Conservation (phyloP, 352 stramenopile genomes). For the Phytopythium chamaehyphon region DNA sequence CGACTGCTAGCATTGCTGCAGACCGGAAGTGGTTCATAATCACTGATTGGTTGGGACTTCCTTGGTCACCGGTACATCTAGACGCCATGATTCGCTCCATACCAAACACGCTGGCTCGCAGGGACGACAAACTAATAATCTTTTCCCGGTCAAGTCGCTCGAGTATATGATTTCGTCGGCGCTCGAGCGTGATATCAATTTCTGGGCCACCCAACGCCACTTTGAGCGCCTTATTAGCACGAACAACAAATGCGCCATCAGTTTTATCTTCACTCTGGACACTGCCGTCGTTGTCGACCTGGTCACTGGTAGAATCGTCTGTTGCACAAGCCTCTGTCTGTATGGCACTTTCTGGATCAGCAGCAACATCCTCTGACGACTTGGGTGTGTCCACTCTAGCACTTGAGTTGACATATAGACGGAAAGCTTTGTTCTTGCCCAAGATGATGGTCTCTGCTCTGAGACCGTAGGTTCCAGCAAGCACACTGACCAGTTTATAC, state of each 20-base stretch:
- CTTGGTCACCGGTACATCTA: background rate
- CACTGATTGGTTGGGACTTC: background rate
- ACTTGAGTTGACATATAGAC: slow-evolving; percentile 45
- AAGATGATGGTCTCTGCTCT: slow-evolving; percentile 71
- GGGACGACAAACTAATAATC: slow-evolving; percentile 73
- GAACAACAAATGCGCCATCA: slow-evolving; percentile 26
- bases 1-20: slow-evolving; percentile 21
- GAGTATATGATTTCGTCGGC: slow-evolving; percentile 60
- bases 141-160: slow-evolving; percentile 57
- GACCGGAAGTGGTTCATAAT: slow-evolving; percentile 3
- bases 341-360: background rate
- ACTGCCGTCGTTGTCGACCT: background rate
- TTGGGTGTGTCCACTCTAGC: slow-evolving; percentile 1
- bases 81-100: slow-evolving; percentile 36
- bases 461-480: slow-evolving; percentile 68
- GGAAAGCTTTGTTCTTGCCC: slow-evolving; percentile 81
- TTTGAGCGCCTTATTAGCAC: slow-evolving; percentile 55
- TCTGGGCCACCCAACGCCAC: slow-evolving; percentile 47
- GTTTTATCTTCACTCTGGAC: background rate
- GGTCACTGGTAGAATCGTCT: background rate
- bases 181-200: slow-evolving; percentile 52
- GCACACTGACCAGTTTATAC: slow-evolving; percentile 68
- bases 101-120: slow-evolving; percentile 70
- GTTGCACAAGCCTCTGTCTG: background rate
- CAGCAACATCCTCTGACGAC: background rate